A percentile compares a stretch with the other conserved stretches of the same genome.
Conservation (phyloP, 2,329 filamentous ascomycete species). For the Cladophialophora carrionii region DNA sequence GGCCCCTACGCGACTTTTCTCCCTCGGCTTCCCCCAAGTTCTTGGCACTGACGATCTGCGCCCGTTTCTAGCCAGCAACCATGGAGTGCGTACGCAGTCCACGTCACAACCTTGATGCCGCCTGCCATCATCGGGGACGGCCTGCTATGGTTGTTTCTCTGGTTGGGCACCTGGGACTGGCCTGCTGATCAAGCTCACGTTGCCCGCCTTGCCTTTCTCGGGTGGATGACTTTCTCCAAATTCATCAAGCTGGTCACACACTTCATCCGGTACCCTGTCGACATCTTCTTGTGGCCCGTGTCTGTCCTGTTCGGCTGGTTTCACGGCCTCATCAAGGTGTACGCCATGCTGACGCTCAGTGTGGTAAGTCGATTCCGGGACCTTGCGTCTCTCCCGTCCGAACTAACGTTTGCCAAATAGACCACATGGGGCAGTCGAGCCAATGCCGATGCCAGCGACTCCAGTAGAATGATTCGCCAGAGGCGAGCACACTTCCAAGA, state of each 20-base stretch:
- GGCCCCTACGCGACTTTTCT: neutral
- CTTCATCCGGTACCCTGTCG: slow-evolving; percentile 80
- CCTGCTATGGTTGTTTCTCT: slow-evolving; percentile 69
- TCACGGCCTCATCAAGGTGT: slow-evolving; percentile 89
- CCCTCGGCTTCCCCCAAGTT: slow-evolving; percentile 25
- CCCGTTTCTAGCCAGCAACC: slow-evolving; percentile 70
- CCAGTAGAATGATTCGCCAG: slow-evolving; percentile 62
- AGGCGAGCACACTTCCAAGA: slow-evolving; percentile 25
- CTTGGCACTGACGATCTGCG: slow-evolving; percentile 30
- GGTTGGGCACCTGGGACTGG: slow-evolving; percentile 69
- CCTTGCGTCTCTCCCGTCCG: neutral
- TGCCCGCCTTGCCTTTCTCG: slow-evolving; percentile 64
- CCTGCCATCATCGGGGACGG: slow-evolving; percentile 80
- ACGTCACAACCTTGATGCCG: slow-evolving; percentile 89
- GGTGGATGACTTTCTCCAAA: slow-evolving; percentile 87
- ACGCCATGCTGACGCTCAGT: slow-evolving; percentile 78
- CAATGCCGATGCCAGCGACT: slow-evolving; percentile 84
- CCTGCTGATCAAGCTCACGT: slow-evolving; percentile 56
- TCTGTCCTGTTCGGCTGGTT: slow-evolving; percentile 91
- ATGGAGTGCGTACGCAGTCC: slow-evolving; percentile 91
- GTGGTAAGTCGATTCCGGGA: slow-evolving; percentile 63
- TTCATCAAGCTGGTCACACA: slow-evolving; percentile 87
- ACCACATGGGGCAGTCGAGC: slow-evolving; percentile 95
- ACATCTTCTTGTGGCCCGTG: slow-evolving; percentile 78
- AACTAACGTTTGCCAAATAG: slow-evolving; percentile 53